These are phyloP conservation scores for Centella asiatica DNA, from an alignment of 129 eudicot genomes.

Conservation along the genomic window DNA sequence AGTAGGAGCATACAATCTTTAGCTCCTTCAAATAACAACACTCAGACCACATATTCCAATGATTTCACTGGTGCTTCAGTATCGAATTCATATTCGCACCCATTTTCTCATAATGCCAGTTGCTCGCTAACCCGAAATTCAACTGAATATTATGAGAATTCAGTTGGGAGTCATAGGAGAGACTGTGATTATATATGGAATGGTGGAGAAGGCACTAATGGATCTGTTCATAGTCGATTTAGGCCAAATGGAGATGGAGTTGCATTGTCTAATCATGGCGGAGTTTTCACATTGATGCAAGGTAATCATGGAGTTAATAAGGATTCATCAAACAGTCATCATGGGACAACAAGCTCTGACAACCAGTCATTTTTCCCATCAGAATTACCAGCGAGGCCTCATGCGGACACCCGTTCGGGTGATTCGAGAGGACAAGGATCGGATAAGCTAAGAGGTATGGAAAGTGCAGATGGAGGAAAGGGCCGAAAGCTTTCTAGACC, in stretches of 20 bases:
- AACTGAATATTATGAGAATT: constrained; percentile 61
- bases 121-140: constrained; percentile 80
- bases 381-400: constrained; percentile 80
- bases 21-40: constrained; percentile 42
- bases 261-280: constrained; percentile 37
- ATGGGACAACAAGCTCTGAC: constrained; percentile 43
- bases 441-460: constrained; percentile 39
- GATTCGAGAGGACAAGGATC: constrained; percentile 59
- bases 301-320: constrained; percentile 27
- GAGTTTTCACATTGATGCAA: constrained; percentile 32
- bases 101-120: constrained; percentile 74
- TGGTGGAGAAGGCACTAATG: constrained; percentile 87
- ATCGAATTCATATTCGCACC: constrained; percentile 71
- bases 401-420: constrained; percentile 46
- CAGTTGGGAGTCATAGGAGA: constrained; percentile 66
- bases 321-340: constrained; percentile 26
- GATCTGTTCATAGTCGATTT: constrained; percentile 90
- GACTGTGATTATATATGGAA: constrained; percentile 81
- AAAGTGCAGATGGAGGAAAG: constrained; percentile 48
- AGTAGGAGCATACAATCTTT: constrained; percentile 54
- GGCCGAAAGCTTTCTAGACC: constrained; percentile 47
- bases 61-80: constrained; percentile 65
- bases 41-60: constrained; percentile 56
- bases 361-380: constrained; percentile 66
- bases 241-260: constrained; percentile 91